phyloP scores from a whole-genome alignment of 441 rosid species.

The Adansonia grandidieri region DNA sequence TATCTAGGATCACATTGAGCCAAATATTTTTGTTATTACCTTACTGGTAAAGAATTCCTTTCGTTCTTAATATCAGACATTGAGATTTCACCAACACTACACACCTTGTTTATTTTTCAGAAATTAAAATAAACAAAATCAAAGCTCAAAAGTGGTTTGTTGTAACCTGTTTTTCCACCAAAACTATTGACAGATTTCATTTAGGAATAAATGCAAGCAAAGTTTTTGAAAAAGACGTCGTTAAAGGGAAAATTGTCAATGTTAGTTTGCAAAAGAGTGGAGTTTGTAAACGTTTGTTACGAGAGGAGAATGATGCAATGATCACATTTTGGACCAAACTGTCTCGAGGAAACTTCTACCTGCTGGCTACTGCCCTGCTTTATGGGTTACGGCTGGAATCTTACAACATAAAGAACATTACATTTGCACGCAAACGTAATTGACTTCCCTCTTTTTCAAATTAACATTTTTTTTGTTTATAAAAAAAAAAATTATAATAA shows the following conservation, averaged over 20 bases:
- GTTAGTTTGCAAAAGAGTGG: constrained; percentile 15
- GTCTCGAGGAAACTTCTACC: neutral
- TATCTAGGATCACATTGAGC: neutral
- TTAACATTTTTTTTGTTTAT: neutral
- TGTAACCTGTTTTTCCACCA: neutral
- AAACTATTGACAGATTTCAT: neutral
- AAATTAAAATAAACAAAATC: neutral
- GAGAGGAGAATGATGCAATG: neutral
- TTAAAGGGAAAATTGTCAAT: constrained; percentile 16
- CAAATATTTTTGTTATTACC: neutral
- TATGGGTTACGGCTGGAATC: constrained; percentile 1
- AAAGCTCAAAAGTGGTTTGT: neutral
- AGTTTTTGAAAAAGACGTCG: neutral
- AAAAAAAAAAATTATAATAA: too few relatives aligned
- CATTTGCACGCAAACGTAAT: constrained; percentile 18
- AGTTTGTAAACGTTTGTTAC: neutral
- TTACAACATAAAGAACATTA: neutral
- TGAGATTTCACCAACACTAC: neutral
- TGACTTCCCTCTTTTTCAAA: neutral
- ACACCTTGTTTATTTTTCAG: neutral
- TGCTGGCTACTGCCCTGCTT: neutral
- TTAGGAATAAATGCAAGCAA: constrained; percentile 18
- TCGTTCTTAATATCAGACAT: neutral
- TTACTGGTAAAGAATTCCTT: neutral
- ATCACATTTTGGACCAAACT: constrained; percentile 20